Evolutionary conservation across 495 filamentous ascomycete genomes (phyloP).

Genomic region (Penicillium diatomitis): DNA sequence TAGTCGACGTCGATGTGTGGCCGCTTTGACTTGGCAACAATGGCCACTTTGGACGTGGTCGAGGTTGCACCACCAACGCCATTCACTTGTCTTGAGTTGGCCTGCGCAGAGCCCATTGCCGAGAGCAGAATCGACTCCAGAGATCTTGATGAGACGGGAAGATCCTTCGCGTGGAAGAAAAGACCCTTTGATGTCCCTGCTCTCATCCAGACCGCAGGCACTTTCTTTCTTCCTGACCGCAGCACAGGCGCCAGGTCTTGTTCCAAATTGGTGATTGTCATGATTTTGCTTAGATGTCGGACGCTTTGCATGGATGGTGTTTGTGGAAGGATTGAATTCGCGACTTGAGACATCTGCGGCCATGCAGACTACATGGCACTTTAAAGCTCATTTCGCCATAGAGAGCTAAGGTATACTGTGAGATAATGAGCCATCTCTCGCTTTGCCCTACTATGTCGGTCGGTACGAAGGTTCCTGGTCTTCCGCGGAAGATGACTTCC

Average conservation of each 20-base stretch:
- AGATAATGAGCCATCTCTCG: no score
- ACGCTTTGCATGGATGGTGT: neutral
- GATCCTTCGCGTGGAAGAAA: slow-evolving; percentile 23
- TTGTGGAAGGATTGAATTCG: neutral
- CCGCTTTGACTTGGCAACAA: slow-evolving; percentile 19
- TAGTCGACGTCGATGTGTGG: slow-evolving; percentile 28
- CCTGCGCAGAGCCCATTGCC: slow-evolving; percentile 20
- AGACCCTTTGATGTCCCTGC: slow-evolving; percentile 32
- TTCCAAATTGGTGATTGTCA: neutral
- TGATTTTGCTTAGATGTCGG: neutral
- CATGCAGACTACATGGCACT: neutral
- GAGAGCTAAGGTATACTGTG: no score
- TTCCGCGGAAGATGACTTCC: slow-evolving; percentile 4
- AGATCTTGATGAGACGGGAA: slow-evolving; percentile 10
- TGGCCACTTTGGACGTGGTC: slow-evolving; percentile 32
- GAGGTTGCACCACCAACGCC: slow-evolving; percentile 31
- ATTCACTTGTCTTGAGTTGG: slow-evolving; percentile 20
- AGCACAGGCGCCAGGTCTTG: neutral
- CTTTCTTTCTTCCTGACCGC: neutral
- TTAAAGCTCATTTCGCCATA: no score
- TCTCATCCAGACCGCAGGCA: slow-evolving; percentile 30
- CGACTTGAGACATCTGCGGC: neutral
- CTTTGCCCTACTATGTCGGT: neutral
- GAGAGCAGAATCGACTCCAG: slow-evolving; percentile 25
- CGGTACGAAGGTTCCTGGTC: neutral